Conservation (phyloP, 495 filamentous ascomycete species). For the Trichocladium uniseriatum region DNA sequence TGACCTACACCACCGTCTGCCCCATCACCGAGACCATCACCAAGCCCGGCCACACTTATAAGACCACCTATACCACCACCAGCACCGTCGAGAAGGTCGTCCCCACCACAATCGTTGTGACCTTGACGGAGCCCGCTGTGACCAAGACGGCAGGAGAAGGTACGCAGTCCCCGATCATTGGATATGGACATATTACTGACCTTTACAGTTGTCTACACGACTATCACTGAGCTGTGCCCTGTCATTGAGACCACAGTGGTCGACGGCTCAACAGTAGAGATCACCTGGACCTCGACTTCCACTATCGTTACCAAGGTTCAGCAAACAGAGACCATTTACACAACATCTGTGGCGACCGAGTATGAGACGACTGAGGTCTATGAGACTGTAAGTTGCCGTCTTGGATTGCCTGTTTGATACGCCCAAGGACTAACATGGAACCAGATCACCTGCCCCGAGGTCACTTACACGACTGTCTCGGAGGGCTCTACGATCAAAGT, state of each 20-base stretch:
- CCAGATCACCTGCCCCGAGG: slow-evolving; percentile 33
- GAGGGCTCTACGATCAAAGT: slow-evolving; percentile 32
- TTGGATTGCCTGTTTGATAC: background rate
- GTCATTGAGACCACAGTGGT: slow-evolving; percentile 37
- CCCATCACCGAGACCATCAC: slow-evolving; percentile 35
- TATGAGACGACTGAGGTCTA: slow-evolving; percentile 34
- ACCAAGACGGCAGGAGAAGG: slow-evolving; percentile 15
- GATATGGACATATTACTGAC: background rate
- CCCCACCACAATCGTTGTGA: slow-evolving; percentile 20
- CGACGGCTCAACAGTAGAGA: slow-evolving; percentile 31
- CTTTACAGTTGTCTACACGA: slow-evolving; percentile 26
- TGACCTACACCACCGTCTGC: slow-evolving; percentile 37
- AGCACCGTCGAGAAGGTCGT: slow-evolving; percentile 25
- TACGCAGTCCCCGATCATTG: background rate
- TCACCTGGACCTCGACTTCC: slow-evolving; percentile 36
- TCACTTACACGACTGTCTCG: slow-evolving; percentile 33
- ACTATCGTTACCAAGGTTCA: slow-evolving; percentile 22
- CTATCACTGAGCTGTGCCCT: slow-evolving; percentile 33
- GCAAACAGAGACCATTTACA: slow-evolving; percentile 23
- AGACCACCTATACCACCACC: slow-evolving; percentile 40
- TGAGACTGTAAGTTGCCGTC: slow-evolving; percentile 20
- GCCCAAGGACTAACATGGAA: background rate
- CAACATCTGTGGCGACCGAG: slow-evolving; percentile 28
- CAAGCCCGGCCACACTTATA: slow-evolving; percentile 28
- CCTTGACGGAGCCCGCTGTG: slow-evolving; percentile 17